phyloP scores from a whole-genome alignment of 2,329 filamentous ascomycete genomes.

The Fusarium decemcellulare region DNA sequence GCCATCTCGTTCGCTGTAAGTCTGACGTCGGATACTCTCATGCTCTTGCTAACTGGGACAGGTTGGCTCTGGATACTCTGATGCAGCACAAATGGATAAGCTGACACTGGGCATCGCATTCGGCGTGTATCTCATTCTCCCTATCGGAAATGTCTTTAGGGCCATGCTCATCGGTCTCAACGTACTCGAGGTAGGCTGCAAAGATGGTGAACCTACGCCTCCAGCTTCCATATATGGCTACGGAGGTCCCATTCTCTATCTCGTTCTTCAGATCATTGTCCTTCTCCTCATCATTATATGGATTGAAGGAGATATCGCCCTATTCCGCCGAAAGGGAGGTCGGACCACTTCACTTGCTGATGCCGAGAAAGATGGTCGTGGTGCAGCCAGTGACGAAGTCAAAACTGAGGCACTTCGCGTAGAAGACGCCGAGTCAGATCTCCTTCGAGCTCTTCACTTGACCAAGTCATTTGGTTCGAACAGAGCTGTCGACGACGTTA shows the following conservation, averaged over 20 bases:
- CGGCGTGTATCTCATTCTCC: conserved; percentile 42
- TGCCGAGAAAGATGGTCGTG: background rate
- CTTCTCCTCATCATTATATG: background rate
- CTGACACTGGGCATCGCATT: conserved; percentile 27
- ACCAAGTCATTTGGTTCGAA: conserved; percentile 77
- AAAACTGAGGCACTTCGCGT: conserved; percentile 39
- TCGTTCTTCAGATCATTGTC: conserved; percentile 77
- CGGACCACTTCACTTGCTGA: background rate
- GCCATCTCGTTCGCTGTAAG: conserved; percentile 71
- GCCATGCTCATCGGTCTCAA: conserved; percentile 83
- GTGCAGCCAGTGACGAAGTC: background rate
- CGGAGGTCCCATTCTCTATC: conserved; percentile 85
- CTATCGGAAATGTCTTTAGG: conserved; percentile 69
- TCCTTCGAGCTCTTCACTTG: conserved; percentile 76
- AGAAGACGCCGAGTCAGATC: conserved; percentile 52
- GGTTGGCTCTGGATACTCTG: conserved; percentile 27
- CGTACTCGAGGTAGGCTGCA: conserved; percentile 82
- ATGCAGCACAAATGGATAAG: conserved; percentile 23
- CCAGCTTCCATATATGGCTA: conserved; percentile 76
- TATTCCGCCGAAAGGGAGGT: background rate
- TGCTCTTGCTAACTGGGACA: conserved; percentile 8
- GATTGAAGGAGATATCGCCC: background rate
- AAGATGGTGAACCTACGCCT: conserved; percentile 71
- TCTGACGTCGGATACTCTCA: background rate
- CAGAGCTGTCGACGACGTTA: conserved; percentile 78